A percentile compares a stretch with the other conserved stretches of the same genome.
These are phyloP conservation scores for Abelmoschus esculentus DNA, from an alignment of 345 rosid genomes.

Conservation along the genomic window DNA sequence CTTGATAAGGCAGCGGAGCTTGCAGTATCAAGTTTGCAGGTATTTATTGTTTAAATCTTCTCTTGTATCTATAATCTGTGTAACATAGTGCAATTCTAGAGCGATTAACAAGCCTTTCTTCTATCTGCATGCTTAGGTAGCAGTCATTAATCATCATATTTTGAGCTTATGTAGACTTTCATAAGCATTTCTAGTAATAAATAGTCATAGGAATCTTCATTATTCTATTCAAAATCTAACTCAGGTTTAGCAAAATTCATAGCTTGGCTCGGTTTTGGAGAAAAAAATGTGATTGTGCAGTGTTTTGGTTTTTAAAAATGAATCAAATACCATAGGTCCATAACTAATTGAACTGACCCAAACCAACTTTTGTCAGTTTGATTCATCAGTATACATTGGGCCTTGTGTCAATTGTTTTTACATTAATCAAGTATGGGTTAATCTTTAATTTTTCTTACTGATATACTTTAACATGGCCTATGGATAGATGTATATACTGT, in stretches of 20 bases:
- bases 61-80: background rate
- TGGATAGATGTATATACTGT: background rate
- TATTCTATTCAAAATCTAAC: background rate
- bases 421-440: background rate
- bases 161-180: background rate
- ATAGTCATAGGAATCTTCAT: background rate
- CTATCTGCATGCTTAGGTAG: background rate
- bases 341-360: background rate
- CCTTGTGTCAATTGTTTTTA: background rate
- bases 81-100: background rate
- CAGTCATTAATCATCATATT: background rate
- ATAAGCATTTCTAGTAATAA: background rate
- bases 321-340: background rate
- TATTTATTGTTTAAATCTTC: conserved; percentile 16
- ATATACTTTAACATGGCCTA: too few species aligned
- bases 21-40: conserved; percentile 98
- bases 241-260: too few species aligned
- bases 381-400: background rate
- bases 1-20: conserved; percentile 87
- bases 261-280: background rate
- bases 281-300: too few species aligned
- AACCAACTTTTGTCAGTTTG: background rate
- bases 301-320: background rate
- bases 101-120: background rate
- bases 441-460: too few species aligned